Base-by-base conservation (phyloP, 2,329 filamentous ascomycete species). In the Cercospora canescens region DNA sequence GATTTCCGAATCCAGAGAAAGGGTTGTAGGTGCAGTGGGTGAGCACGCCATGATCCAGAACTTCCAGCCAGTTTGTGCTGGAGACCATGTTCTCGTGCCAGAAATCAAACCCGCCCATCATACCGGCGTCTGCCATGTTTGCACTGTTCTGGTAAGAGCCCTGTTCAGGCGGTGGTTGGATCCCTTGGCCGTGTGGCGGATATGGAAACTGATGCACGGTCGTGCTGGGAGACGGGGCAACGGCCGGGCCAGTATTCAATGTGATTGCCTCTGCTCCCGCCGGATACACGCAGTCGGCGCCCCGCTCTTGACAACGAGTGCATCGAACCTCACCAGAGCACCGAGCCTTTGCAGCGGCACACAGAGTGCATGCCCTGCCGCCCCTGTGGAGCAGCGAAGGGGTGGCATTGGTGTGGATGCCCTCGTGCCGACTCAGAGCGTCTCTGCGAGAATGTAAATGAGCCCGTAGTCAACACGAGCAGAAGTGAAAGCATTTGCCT, bases 321-420 rank as follows among this genome's bases (percentile, higher is more conserved):
- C 76, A 77, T n/a, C 65, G 67, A 12, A 66, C 59, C 9, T 69
- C 71, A 34, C 76, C 74, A 34, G 75, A 73, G 58, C 75, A 77
- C 60, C 70, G 70, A 9, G 75, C 71, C 32, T 75, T 75, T 32
- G 74, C 71, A 11, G 63, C 56, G 4, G 72, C 72, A 63, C 74
- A 77, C 55, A 69, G 64, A 30, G 67, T 63, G 64, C 75, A 77
- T 4, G 75, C 75, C 48, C 75, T 63, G 26, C 64, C 68, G 32
- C 73, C 73, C 30, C 67, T 66, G 16, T 70, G 68, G 24, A 60
- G 64, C 37, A 62, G 63, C 60, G 34, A 70, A 48, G 64, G 71
- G 4, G 32, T 59, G 28, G 55, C 59, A 55, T 63, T 67, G 35
- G 67, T 68, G 50, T 75, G 72, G 11, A 70, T 74, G 18, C 64